Conservation (phyloP, 2,329 filamentous ascomycete genomes). For the Pseudonectria buxi region DNA sequence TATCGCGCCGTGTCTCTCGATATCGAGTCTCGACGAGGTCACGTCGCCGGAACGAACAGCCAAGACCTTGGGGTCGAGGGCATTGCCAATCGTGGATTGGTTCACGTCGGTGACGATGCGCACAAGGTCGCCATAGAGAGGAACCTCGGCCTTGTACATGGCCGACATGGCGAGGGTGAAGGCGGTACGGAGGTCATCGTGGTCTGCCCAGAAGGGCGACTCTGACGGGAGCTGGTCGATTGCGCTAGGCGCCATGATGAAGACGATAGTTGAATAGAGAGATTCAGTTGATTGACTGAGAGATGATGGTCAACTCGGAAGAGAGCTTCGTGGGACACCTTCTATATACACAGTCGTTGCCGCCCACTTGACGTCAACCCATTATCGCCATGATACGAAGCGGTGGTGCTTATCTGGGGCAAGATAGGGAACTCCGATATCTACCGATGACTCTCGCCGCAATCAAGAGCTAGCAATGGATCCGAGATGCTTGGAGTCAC, state of each 20-base stretch:
- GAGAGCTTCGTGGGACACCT: too few species aligned
- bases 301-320: too few species aligned
- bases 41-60: conserved; percentile 14
- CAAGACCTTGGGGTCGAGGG: conserved; percentile 9
- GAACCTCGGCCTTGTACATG: conserved; percentile 19
- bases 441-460: background rate
- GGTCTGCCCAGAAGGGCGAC: conserved; percentile 3
- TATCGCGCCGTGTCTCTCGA: conserved; percentile 39
- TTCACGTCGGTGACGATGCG: conserved; percentile 14
- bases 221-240: background rate
- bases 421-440: background rate
- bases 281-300: too few species aligned
- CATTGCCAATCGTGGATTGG: conserved; percentile 4
- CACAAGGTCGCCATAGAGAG: conserved; percentile 14
- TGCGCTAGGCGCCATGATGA: conserved; percentile 6
- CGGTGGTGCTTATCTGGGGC: too few species aligned
- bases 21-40: conserved; percentile 8
- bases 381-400: too few species aligned
- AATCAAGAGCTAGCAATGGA: too few species aligned
- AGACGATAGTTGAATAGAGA: background rate
- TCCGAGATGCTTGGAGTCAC: too few species aligned
- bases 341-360: too few species aligned
- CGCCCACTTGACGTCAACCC: too few species aligned
- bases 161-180: conserved; percentile 16
- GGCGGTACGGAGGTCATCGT: conserved; percentile 15